A percentile compares a stretch with the other conserved stretches of the same genome.
Conservation (phyloP, 2,329 filamentous ascomycete species). For the Xylaria multiplex region DNA sequence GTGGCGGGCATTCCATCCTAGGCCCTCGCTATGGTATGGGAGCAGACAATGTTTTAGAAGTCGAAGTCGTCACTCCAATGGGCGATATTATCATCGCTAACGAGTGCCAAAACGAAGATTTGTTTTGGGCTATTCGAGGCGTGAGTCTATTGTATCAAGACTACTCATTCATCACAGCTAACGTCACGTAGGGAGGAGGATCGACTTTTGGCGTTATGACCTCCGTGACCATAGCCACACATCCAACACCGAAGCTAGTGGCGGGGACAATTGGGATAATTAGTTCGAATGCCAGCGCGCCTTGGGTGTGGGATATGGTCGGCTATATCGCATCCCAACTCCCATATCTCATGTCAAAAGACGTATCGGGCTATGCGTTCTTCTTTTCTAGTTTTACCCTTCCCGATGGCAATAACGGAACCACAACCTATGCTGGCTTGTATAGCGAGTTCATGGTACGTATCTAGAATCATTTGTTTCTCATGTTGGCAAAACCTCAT, state of each 20-base stretch:
- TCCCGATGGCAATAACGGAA: conserved; percentile 15
- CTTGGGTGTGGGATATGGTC: conserved; percentile 59
- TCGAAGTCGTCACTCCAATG: conserved; percentile 64
- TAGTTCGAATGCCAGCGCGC: conserved; percentile 44
- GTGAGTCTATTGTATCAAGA: conserved; percentile 49
- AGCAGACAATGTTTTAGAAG: conserved; percentile 69
- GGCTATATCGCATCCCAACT: conserved; percentile 58
- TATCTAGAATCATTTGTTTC: background rate
- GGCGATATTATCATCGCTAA: conserved; percentile 63
- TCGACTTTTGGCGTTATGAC: conserved; percentile 70
- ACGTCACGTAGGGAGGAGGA: conserved; percentile 60
- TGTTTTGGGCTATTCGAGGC: conserved; percentile 73
- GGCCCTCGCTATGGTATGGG: conserved; percentile 66
- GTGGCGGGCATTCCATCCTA: conserved; percentile 68
- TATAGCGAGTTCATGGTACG: conserved; percentile 46
- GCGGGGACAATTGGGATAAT: conserved; percentile 45
- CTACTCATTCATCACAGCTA: background rate
- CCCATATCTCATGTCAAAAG: conserved; percentile 59
- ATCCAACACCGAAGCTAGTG: conserved; percentile 51
- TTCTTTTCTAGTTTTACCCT: conserved; percentile 50
- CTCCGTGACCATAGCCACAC: conserved; percentile 65
- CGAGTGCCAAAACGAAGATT: conserved; percentile 62
- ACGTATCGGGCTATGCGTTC: conserved; percentile 61
- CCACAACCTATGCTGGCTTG: conserved; percentile 46
- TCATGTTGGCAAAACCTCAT: background rate